Base-by-base conservation (phyloP, 2,329 filamentous ascomycete genomes). In the Phialophora tarda region DNA sequence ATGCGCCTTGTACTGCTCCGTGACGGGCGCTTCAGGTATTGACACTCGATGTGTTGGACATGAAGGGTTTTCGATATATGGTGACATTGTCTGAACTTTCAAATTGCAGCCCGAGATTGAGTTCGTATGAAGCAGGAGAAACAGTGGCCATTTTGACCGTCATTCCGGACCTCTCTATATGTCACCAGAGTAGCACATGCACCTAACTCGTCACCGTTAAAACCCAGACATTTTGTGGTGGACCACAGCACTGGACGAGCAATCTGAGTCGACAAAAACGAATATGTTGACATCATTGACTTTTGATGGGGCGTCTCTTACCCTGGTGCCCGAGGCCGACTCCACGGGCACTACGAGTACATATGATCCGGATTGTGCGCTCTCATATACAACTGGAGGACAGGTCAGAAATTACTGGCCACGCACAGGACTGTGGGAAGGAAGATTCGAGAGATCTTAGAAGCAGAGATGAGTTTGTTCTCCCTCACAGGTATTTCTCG, bases 1-100 rank as follows among this genome's bases (percentile, higher is more conserved):
- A 59, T 61, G 63, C 12, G 65, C 62, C 56, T 62, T 67, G 30
- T 63, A 63, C 28, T 47, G 23, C 21, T 61, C 62, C 12, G 65
- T 67, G 47, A 64, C 28, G 28, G 62, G 65, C 17, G 58, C 48
- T 38, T 64, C 34, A 14, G 62, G 32, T 12, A 67, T 64, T 23
- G 62, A 57, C 30, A 58, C 41, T 26, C 32, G 59, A 38, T 61
- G 48, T 23, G 6, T 38, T 21, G 47, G 30, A 6, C 28, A 11
- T 17, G 21, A n/a, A 30, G 57, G 11, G 1, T 14, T 14, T 44
- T 58, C 55, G n/a, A 47, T 34, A 21, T 59, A 61, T 41, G 58
- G 58, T 7, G 47, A 41, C 28, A 53, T 60, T n/a, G 23, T 53
- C 24, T 54, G 48, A 10, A 26, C 8, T 26, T 24, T 51, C 21